Percentiles rank a stretch among this genome's conserved stretches.
Conservation (phyloP, 192 early-diverging fungal species). For the Coemansia sp. region DNA sequence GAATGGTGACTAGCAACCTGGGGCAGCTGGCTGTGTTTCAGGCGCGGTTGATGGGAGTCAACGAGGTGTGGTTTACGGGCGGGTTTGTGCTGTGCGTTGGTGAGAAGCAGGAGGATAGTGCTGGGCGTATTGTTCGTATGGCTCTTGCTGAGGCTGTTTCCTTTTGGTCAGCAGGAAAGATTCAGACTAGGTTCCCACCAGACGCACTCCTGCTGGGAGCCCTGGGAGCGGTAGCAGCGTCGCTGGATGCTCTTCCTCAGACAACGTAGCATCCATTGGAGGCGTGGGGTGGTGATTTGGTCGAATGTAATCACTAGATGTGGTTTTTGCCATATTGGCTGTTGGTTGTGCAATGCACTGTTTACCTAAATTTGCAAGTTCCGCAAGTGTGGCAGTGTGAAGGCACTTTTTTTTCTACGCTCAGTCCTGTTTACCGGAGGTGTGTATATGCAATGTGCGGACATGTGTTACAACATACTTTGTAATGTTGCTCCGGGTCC, state of each 20-base stretch:
- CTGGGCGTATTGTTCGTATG: conserved; percentile 7
- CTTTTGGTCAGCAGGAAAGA: conserved; percentile 39
- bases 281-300: background rate
- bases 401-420: background rate
- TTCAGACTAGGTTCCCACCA: conserved; percentile 20
- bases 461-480: background rate
- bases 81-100: conserved; percentile 20
- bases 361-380: background rate
- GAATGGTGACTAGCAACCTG: conserved; percentile 44
- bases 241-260: background rate
- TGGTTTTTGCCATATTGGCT: background rate
- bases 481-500: background rate
- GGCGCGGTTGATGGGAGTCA: conserved; percentile 21
- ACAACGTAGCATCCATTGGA: background rate
- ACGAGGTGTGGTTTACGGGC: conserved; percentile 41
- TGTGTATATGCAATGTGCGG: background rate
- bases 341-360: background rate
- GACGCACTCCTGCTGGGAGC: conserved; percentile 34
- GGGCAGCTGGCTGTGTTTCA: conserved; percentile 51
- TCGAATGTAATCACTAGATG: background rate
- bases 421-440: background rate
- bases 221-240: conserved; percentile 22
- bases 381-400: background rate
- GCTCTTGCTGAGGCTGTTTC: conserved; percentile 27
- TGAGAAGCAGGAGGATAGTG: background rate